phyloP scores from a whole-genome alignment of 2,329 filamentous ascomycete species.

The Cytospora mali region DNA sequence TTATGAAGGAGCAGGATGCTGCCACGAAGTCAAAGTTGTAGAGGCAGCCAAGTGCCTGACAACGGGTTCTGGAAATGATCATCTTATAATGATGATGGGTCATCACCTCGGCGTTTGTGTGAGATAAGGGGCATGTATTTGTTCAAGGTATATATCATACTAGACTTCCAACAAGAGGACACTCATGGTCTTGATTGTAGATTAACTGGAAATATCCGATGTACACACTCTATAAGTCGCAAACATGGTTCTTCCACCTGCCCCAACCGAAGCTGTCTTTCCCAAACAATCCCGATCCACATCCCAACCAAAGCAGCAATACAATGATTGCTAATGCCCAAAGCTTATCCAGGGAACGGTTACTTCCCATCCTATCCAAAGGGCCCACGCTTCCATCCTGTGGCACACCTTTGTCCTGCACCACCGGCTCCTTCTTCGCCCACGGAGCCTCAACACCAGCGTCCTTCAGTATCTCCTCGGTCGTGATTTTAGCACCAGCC shows the following conservation, averaged over 20 bases:
- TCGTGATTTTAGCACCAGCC: conserved; percentile 65
- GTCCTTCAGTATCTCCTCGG: conserved; percentile 47
- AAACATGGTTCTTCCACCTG: neutral
- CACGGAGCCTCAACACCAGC: conserved; percentile 37
- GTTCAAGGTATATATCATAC: neutral
- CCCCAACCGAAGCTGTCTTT: neutral
- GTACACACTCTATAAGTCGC: neutral
- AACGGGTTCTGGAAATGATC: conserved; percentile 1
- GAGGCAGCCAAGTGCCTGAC: neutral
- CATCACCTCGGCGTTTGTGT: neutral
- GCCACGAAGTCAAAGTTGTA: conserved; percentile 22
- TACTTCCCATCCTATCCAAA: conserved; percentile 23
- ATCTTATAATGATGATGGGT: neutral
- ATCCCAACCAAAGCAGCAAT: conserved; percentile 8
- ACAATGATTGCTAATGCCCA: neutral
- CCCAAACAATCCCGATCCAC: neutral
- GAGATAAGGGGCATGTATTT: neutral
- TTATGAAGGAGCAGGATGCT: neutral
- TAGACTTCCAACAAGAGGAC: too few relatives aligned
- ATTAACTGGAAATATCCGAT: neutral
- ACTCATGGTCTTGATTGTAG: too few relatives aligned
- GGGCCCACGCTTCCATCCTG: conserved; percentile 27
- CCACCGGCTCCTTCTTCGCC: conserved; percentile 30
- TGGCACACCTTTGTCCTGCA: conserved; percentile 31
- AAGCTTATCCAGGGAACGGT: neutral